Evolutionary conservation across 352 stramenopile species (phyloP).

Genomic region (Phytophthora litchii): DNA sequence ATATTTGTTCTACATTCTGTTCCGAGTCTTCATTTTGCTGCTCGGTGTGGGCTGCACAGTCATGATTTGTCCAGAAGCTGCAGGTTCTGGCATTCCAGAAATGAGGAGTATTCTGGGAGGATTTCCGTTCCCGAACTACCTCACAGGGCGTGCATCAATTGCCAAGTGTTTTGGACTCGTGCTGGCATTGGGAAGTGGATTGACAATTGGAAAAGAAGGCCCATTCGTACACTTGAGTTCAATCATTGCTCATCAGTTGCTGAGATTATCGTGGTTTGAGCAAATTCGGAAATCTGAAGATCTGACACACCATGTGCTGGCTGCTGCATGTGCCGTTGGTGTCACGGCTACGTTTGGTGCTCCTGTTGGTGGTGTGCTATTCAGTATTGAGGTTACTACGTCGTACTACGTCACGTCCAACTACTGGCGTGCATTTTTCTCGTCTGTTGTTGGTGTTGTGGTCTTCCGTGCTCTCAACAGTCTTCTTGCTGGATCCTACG

Average conservation of each 20-base stretch:
- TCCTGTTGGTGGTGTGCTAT: constrained; percentile 78
- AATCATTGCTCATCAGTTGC: constrained; percentile 72
- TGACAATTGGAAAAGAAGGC: constrained; percentile 82
- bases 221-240: constrained; percentile 84
- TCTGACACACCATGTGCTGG: constrained; percentile 72
- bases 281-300: constrained; percentile 66
- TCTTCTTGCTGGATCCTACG: constrained; percentile 57
- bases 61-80: constrained; percentile 64
- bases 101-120: constrained; percentile 81
- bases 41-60: constrained; percentile 66
- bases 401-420: constrained; percentile 90
- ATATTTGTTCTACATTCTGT: constrained; percentile 69
- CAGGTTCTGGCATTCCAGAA: constrained; percentile 77
- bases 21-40: constrained; percentile 63
- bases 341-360: constrained; percentile 81
- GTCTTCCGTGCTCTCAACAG: constrained; percentile 83
- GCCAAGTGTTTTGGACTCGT: constrained; percentile 74
- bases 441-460: constrained; percentile 84
- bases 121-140: constrained; percentile 72
- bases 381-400: constrained; percentile 86
- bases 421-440: constrained; percentile 92
- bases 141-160: constrained; percentile 59
- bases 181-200: constrained; percentile 64
- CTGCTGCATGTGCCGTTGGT: constrained; percentile 72
- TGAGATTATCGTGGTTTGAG: constrained; percentile 60